Conservation (phyloP, 768 basidiomycete species). For the Pleurotus eryngii region DNA sequence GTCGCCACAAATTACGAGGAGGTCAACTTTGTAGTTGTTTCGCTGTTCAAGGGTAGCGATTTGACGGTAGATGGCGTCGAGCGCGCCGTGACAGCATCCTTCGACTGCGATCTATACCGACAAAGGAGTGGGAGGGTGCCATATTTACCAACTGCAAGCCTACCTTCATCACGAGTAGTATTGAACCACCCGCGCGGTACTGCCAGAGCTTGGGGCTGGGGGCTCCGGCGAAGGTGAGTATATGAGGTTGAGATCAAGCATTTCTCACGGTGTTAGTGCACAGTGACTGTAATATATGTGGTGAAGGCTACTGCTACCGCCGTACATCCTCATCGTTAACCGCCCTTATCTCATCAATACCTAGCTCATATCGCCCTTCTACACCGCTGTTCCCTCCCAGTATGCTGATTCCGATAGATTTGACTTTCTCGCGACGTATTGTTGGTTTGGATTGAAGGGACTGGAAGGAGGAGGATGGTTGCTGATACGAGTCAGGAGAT, state of each 20-base stretch:
- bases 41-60: slow-evolving; percentile 59
- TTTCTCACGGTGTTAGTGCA: too few relatives aligned
- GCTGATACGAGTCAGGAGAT: too few relatives aligned
- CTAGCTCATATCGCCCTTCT: slow-evolving; percentile 77
- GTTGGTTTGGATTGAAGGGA: slow-evolving; percentile 38
- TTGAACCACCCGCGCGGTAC: too few relatives aligned
- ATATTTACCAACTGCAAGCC: too few relatives aligned
- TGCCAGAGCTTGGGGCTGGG: too few relatives aligned
- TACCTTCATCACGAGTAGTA: too few relatives aligned
- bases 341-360: slow-evolving; percentile 77
- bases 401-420: slow-evolving; percentile 83
- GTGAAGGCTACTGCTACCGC: too few relatives aligned
- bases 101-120: slow-evolving; percentile 72
- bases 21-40: slow-evolving; percentile 69
- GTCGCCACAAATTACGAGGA: slow-evolving; percentile 93
- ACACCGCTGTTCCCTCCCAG: slow-evolving; percentile 80
- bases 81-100: slow-evolving; percentile 93
- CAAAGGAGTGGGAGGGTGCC: too few relatives aligned
- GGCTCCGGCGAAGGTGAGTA: too few relatives aligned
- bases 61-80: slow-evolving; percentile 82
- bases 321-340: slow-evolving; percentile 68
- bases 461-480: too few relatives aligned
- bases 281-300: too few relatives aligned
- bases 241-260: too few relatives aligned
- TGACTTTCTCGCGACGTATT: slow-evolving; percentile 74